These are phyloP conservation scores for Diaporthe citri DNA, from an alignment of 2,329 filamentous ascomycete species.

Conservation along the genomic window DNA sequence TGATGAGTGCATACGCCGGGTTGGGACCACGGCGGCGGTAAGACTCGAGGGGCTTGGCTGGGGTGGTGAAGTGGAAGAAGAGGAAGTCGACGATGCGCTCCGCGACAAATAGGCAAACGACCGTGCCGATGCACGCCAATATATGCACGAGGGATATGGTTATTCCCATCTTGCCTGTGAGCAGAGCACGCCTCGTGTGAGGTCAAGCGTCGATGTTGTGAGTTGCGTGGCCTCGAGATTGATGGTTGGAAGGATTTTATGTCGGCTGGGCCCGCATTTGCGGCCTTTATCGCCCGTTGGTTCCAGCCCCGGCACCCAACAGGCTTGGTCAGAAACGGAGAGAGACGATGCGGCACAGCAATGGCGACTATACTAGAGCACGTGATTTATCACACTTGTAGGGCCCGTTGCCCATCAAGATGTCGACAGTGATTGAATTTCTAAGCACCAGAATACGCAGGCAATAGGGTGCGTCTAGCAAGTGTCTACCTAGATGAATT, in stretches of 20 bases:
- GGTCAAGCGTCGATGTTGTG: neutral
- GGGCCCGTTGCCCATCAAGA: neutral
- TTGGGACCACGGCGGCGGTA: constrained; percentile 45
- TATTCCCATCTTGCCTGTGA: neutral
- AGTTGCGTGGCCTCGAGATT: neutral
- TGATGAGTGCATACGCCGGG: constrained; percentile 49
- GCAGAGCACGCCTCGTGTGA: no score
- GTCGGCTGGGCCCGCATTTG: neutral
- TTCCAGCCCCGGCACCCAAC: neutral
- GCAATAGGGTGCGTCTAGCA: neutral
- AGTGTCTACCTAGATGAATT: neutral
- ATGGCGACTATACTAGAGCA: neutral
- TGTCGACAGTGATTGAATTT: neutral
- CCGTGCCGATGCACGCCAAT: constrained; percentile 42
- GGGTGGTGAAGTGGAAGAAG: constrained; percentile 43
- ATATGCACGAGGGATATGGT: neutral
- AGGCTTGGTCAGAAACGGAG: neutral
- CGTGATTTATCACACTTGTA: neutral
- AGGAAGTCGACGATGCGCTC: constrained; percentile 41
- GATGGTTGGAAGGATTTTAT: neutral
- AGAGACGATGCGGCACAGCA: neutral
- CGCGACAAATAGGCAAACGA: constrained; percentile 38
- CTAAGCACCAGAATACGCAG: neutral
- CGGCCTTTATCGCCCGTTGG: neutral
- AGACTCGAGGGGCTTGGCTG: constrained; percentile 42